Evolutionary conservation across 129 eudicot genomes (phyloP).

Genomic region (Lactuca sativa): DNA sequence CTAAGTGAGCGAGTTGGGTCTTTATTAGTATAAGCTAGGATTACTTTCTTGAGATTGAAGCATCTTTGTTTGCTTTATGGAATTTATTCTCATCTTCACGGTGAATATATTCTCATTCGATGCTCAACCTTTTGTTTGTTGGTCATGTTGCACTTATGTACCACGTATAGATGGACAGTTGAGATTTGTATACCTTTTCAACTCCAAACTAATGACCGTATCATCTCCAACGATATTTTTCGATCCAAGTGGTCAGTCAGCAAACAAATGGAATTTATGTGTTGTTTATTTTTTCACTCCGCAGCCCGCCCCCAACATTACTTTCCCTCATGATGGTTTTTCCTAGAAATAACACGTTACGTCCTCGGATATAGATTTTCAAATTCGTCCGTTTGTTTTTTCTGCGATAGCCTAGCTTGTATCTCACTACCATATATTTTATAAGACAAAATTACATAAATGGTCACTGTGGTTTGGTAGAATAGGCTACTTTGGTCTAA

Average conservation of each 20-base stretch:
- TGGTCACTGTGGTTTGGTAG: too few relatives aligned
- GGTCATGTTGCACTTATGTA: conserved; percentile 12
- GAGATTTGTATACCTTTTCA: conserved; percentile 29
- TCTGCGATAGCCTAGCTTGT: too few relatives aligned
- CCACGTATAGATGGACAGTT: conserved; percentile 33
- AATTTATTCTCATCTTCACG: conserved; percentile 58
- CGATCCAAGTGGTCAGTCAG: too few relatives aligned
- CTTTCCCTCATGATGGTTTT: too few relatives aligned
- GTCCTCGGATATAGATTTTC: too few relatives aligned
- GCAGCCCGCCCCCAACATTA: not conserved
- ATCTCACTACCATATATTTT: too few relatives aligned
- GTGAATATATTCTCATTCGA: conserved; percentile 71
- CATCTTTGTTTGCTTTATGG: conserved; percentile 59
- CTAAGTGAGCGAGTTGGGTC: conserved; percentile 22
- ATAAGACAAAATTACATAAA: too few relatives aligned
- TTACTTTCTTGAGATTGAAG: conserved; percentile 76
- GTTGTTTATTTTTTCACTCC: not conserved
- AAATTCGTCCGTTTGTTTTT: too few relatives aligned
- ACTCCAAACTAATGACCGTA: conserved; percentile 2
- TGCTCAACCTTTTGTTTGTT: conserved; percentile 31
- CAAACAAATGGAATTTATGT: too few relatives aligned
- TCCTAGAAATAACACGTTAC: too few relatives aligned
- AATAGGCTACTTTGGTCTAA: too few relatives aligned
- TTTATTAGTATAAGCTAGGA: conserved; percentile 32
- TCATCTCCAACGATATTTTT: too few relatives aligned